These are phyloP conservation scores for Trifolium subterraneum DNA, from an alignment of 306 rosid species.

Conservation along the genomic window DNA sequence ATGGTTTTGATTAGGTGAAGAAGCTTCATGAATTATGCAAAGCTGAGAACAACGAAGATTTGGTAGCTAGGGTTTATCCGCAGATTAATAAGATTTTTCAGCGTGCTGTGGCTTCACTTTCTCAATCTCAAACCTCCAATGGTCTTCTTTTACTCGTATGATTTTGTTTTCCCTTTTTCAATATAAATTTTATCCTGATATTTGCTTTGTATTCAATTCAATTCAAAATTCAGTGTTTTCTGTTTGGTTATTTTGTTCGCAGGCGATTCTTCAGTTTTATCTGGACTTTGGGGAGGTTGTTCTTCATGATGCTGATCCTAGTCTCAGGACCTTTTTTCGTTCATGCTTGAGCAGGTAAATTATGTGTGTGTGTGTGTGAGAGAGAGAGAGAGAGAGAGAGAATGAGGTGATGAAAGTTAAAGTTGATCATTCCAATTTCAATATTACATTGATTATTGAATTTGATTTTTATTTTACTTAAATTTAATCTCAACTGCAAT, in stretches of 20 bases:
- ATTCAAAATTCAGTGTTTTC: constrained; percentile 18
- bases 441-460: not conserved
- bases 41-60: constrained; percentile 79
- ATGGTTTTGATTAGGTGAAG: constrained; percentile 61
- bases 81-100: constrained; percentile 83
- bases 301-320: constrained; percentile 96
- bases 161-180: not conserved
- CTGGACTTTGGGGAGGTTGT: constrained; percentile 89
- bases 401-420: not conserved
- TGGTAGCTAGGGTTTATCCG: constrained; percentile 85
- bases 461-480: not conserved
- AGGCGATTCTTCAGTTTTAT: constrained; percentile 94
- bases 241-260: constrained; percentile 34
- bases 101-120: constrained; percentile 77
- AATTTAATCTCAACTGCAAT: not conserved
- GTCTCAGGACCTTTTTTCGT: constrained; percentile 80
- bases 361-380: not conserved
- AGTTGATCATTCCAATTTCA: not conserved
- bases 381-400: not conserved
- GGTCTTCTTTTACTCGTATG: constrained; percentile 86
- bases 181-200: not conserved
- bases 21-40: constrained; percentile 75
- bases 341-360: constrained; percentile 91
- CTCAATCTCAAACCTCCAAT: constrained; percentile 85
- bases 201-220: not conserved